Percentiles rank a stretch among this genome's conserved stretches.
Conservation (phyloP, 2,329 filamentous ascomycete species). For the Aspergillus japonicus region DNA sequence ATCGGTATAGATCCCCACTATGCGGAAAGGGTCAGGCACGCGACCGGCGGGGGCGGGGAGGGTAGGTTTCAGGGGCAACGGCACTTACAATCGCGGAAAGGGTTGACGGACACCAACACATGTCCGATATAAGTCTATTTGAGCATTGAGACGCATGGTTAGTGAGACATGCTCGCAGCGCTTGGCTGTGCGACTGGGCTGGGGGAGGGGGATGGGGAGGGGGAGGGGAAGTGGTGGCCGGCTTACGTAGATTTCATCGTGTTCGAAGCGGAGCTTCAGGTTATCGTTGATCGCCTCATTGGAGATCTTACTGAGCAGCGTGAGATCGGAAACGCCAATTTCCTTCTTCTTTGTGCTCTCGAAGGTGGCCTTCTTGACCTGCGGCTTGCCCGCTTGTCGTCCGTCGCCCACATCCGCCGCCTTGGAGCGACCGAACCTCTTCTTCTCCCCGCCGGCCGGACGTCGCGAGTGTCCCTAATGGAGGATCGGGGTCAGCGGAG, state of each 20-base stretch:
- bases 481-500: slow-evolving; percentile 19
- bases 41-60: not conserved
- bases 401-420: slow-evolving; percentile 43
- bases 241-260: slow-evolving; percentile 86
- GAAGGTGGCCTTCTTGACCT: slow-evolving; percentile 93
- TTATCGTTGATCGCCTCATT: slow-evolving; percentile 99
- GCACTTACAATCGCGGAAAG: slow-evolving; percentile 79
- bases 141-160: slow-evolving; percentile 11
- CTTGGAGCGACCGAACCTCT: slow-evolving; percentile 45
- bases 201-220: slow-evolving; percentile 7
- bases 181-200: slow-evolving; percentile 15
- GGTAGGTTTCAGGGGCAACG: not conserved
- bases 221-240: not conserved
- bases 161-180: slow-evolving; percentile 13
- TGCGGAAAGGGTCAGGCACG: slow-evolving; percentile 35
- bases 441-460: slow-evolving; percentile 44
- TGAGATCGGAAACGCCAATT: slow-evolving; percentile 96
- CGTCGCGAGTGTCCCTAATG: slow-evolving; percentile 45
- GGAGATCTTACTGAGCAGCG: slow-evolving; percentile 95
- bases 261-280: slow-evolving; percentile 95
- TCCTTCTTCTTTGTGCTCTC: slow-evolving; percentile 99
- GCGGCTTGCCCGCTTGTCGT: slow-evolving; percentile 55
- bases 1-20: slow-evolving; percentile 95
- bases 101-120: slow-evolving; percentile 98
- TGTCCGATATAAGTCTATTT: slow-evolving; percentile 91